Evolutionary conservation across 768 basidiomycete genomes (phyloP).

Genomic region (Mycena galopus): DNA sequence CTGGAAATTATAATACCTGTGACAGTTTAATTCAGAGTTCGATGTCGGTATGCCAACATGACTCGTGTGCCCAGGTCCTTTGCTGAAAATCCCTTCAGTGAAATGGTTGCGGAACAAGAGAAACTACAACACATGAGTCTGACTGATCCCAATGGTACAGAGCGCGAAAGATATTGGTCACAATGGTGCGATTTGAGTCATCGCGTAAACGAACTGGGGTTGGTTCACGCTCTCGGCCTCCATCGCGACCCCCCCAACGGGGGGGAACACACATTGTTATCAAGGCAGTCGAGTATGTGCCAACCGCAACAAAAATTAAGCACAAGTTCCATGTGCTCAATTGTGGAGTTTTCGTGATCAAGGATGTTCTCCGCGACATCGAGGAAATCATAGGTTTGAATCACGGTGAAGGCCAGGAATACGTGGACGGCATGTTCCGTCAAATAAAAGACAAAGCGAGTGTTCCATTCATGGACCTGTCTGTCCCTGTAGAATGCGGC

Average conservation of each 20-base stretch:
- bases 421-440: constrained; percentile 34
- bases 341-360: constrained; percentile 40
- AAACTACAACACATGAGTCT: constrained; percentile 28
- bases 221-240: constrained; percentile 42
- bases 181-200: constrained; percentile 36
- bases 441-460: constrained; percentile 1
- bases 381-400: constrained; percentile 36
- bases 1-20: neutral
- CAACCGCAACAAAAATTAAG: constrained; percentile 35
- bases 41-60: constrained; percentile 7
- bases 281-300: constrained; percentile 39
- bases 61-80: neutral
- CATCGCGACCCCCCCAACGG: constrained; percentile 41
- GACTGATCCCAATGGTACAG: constrained; percentile 29
- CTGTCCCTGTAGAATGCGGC: no score
- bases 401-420: constrained; percentile 39
- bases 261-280: constrained; percentile 45
- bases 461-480: constrained; percentile 11
- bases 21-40: neutral
- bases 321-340: constrained; percentile 38
- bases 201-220: constrained; percentile 26
- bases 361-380: constrained; percentile 40
- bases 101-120: constrained; percentile 19
- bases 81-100: neutral
- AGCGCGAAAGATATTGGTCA: constrained; percentile 37